Base-by-base conservation (phyloP, 164 flowering plant genomes). In the Piper betle region DNA sequence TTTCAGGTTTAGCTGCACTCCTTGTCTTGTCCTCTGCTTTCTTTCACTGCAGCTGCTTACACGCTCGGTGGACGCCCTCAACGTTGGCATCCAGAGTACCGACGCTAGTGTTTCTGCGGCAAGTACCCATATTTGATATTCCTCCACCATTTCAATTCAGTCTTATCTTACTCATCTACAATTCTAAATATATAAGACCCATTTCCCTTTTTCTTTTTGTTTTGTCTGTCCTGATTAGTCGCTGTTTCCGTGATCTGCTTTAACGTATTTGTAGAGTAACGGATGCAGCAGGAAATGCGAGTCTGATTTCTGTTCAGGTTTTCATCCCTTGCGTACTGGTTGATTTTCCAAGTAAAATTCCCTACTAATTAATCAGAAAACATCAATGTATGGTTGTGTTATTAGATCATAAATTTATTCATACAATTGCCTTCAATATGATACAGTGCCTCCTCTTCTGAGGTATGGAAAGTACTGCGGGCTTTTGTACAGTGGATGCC, bases 391-490 rank as follows among this genome's bases (percentile, higher is more conserved):
- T n/a, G n/a, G n/a, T 13, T 39, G 3, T 6, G 9, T 15, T 16
- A 39, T 37, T 5, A 17, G 10, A 17, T 4, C 4, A 25, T 12
- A 18, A 8, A 50, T 13, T 43, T 61, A n/a, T 4, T n/a, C n/a
- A n/a, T n/a, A n/a, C n/a, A 10, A 46, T 18, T 61, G 25, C 25
- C n/a, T 39, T 19, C n/a, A n/a, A n/a, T n/a, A n/a, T 33, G 4
- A 18, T 52, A 52, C 12, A 91, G 97, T 86, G 69, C 86, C 97
- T 55, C 97, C 97, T 74, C 72, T 91, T 59, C 69, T 93, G 70
- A 84, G 94, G 72, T 93, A 93, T 72, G 98, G 98, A 15, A 93
- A 93, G 78, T 93, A 93, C 55, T 93, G 98, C 68, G 98, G 98
- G 20, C 80, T 93, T 0, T 67, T 86, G 37, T 87, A 93, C 58